A percentile compares a stretch with the other conserved stretches of the same genome.
These are phyloP conservation scores for Fusarium nisikadoi DNA, from an alignment of 2,329 filamentous ascomycete species.

Conservation along the genomic window DNA sequence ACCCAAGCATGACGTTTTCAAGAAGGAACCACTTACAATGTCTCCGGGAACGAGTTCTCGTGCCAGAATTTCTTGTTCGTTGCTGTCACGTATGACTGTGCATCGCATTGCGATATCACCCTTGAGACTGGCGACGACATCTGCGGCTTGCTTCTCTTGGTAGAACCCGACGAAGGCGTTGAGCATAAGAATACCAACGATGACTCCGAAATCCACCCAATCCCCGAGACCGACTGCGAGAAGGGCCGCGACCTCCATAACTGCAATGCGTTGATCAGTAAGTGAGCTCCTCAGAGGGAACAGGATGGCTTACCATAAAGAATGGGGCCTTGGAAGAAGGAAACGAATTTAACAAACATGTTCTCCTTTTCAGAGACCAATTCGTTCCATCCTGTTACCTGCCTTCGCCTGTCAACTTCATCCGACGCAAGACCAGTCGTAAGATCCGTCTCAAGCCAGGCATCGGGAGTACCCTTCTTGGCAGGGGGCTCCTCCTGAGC, in stretches of 20 bases:
- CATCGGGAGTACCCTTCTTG: slow-evolving; percentile 17
- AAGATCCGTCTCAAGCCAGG: slow-evolving; percentile 26
- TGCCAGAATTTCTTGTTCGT: slow-evolving; percentile 18
- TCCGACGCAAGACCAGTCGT: slow-evolving; percentile 9
- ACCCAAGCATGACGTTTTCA: no score
- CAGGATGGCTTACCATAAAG: slow-evolving; percentile 14
- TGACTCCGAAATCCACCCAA: slow-evolving; percentile 31
- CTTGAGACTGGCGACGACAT: slow-evolving; percentile 25
- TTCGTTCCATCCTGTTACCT: slow-evolving; percentile 25
- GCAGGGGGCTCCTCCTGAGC: background rate
- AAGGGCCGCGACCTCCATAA: slow-evolving; percentile 30
- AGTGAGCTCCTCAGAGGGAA: accelerated
- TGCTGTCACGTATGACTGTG: slow-evolving; percentile 9
- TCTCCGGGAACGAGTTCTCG: slow-evolving; percentile 22
- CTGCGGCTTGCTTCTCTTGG: slow-evolving; percentile 29
- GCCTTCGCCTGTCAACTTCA: slow-evolving; percentile 17
- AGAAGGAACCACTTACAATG: slow-evolving; percentile 5
- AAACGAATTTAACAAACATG: background rate
- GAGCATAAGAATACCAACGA: slow-evolving; percentile 27
- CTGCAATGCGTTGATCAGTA: background rate
- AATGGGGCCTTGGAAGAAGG: slow-evolving; percentile 8
- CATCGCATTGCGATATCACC: slow-evolving; percentile 36
- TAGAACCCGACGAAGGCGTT: slow-evolving; percentile 33
- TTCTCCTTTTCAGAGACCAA: slow-evolving; percentile 28
- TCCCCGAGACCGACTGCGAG: slow-evolving; percentile 26